Evolutionary conservation across 225 moss, liverwort and hornwort species (phyloP).

Genomic region (Bryoerythrophyllum caledonicum): DNA sequence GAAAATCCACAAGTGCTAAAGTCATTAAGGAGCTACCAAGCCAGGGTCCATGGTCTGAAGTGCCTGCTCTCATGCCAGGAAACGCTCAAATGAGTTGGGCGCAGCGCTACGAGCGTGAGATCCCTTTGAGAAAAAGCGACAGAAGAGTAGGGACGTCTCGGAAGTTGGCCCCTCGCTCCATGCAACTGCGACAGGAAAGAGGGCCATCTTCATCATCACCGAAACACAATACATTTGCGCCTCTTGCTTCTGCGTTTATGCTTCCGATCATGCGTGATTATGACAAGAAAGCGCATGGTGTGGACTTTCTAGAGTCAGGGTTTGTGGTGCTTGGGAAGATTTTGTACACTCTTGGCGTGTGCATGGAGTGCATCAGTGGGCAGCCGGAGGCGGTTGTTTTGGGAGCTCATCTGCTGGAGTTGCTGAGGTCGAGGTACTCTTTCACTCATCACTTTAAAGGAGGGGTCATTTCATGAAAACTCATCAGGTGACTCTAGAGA

Average conservation of each 20-base stretch:
- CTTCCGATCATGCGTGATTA: slow-evolving; percentile 95
- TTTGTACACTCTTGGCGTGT: slow-evolving; percentile 83
- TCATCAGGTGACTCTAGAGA: no score
- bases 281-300: slow-evolving; percentile 77
- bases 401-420: slow-evolving; percentile 73
- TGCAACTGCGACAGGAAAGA: slow-evolving; percentile 67
- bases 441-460: not conserved
- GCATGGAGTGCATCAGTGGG: slow-evolving; percentile 74
- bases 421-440: slow-evolving; percentile 74
- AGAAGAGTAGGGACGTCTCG: slow-evolving; percentile 65
- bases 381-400: slow-evolving; percentile 81
- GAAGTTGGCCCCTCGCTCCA: slow-evolving; percentile 75
- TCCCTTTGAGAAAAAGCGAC: slow-evolving; percentile 62
- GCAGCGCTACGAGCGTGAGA: slow-evolving; percentile 76
- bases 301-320: slow-evolving; percentile 81
- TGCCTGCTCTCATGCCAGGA: slow-evolving; percentile 57
- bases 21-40: slow-evolving; percentile 60
- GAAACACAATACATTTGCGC: slow-evolving; percentile 50
- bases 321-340: slow-evolving; percentile 82
- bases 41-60: slow-evolving; percentile 84
- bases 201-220: slow-evolving; percentile 14
- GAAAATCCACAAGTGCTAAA: slow-evolving; percentile 27
- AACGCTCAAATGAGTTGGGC: slow-evolving; percentile 74
- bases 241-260: slow-evolving; percentile 88
- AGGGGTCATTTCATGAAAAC: no score